Conservation (phyloP, 139 green algal genomes). For the Zygnema cylindricum region DNA sequence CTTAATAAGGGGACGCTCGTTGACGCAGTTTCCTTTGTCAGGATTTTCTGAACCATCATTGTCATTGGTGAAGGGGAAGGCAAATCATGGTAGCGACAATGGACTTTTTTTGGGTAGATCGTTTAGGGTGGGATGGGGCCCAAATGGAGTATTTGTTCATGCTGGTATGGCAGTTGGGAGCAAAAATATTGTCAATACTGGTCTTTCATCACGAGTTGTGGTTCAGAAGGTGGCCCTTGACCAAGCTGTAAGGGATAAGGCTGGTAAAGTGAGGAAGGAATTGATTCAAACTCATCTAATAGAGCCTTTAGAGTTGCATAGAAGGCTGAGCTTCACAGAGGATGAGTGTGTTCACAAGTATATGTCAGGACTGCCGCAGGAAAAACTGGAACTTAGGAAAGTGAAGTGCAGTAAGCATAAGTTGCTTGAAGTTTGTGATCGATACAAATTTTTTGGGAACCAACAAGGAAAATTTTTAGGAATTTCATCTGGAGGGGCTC, state of each 20-base stretch:
- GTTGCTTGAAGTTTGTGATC: neutral
- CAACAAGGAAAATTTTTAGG: neutral
- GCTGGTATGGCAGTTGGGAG: constrained; percentile 26
- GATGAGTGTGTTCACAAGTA: neutral
- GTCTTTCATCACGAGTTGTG: constrained; percentile 28
- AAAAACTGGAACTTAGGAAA: constrained; percentile 9
- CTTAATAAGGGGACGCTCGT: too few species aligned
- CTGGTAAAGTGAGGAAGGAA: constrained; percentile 1
- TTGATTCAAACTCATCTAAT: constrained; percentile 22
- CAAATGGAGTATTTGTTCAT: constrained; percentile 69
- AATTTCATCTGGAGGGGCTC: neutral
- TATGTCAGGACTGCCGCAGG: neutral
- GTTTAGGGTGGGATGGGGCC: constrained; percentile 81
- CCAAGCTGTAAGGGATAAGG: neutral
- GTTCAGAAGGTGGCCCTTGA: constrained; percentile 44
- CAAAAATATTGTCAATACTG: neutral
- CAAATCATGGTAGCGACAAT: constrained; percentile 63
- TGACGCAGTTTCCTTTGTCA: too few species aligned
- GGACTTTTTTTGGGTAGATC: constrained; percentile 72
- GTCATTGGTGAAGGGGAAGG: too few species aligned
- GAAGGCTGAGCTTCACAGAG: constrained; percentile 49
- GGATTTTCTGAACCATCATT: too few species aligned
- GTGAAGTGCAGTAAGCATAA: neutral
- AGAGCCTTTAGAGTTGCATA: constrained; percentile 35
- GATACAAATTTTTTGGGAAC: neutral